A percentile compares a stretch with the other conserved stretches of the same genome.
These are phyloP conservation scores for Cytidiella melzeri DNA, from an alignment of 768 basidiomycete species.

Conservation along the genomic window DNA sequence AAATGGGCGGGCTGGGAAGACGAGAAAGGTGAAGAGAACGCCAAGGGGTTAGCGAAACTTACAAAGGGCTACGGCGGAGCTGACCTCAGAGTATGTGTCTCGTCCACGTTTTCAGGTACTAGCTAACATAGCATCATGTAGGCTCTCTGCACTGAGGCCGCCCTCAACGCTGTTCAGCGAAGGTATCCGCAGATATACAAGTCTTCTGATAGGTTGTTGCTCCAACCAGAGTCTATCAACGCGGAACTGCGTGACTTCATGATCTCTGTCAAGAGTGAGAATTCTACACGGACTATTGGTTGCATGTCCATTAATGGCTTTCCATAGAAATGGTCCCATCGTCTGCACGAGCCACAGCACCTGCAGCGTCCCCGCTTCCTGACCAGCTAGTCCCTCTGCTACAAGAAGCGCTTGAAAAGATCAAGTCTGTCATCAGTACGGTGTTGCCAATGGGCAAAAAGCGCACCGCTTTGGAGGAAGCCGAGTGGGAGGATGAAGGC, in stretches of 20 bases:
- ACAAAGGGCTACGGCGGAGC: slow-evolving; percentile 99
- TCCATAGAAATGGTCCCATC: slow-evolving; percentile 85
- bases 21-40: slow-evolving; percentile 39
- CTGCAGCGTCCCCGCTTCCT: slow-evolving; percentile 80
- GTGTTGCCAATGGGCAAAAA: slow-evolving; percentile 80
- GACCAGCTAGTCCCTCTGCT: slow-evolving; percentile 79
- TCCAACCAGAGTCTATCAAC: slow-evolving; percentile 80
- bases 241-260: slow-evolving; percentile 91
- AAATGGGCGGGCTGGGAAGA: slow-evolving; percentile 84
- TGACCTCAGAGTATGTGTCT: slow-evolving; percentile 74
- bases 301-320: slow-evolving; percentile 1
- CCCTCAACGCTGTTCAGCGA: slow-evolving; percentile 92
- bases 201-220: slow-evolving; percentile 74
- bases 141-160: slow-evolving; percentile 97
- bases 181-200: slow-evolving; percentile 98
- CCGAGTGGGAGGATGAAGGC: slow-evolving; percentile 82
- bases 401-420: slow-evolving; percentile 55
- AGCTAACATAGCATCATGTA: too few species aligned
- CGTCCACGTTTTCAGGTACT: too few species aligned
- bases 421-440: slow-evolving; percentile 64
- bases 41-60: slow-evolving; percentile 70
- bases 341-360: slow-evolving; percentile 85
- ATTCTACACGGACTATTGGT: slow-evolving; percentile 1
- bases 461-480: slow-evolving; percentile 85
- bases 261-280: slow-evolving; percentile 92